phyloP scores from a whole-genome alignment of 768 basidiomycete species.

The Phaffia australis region DNA sequence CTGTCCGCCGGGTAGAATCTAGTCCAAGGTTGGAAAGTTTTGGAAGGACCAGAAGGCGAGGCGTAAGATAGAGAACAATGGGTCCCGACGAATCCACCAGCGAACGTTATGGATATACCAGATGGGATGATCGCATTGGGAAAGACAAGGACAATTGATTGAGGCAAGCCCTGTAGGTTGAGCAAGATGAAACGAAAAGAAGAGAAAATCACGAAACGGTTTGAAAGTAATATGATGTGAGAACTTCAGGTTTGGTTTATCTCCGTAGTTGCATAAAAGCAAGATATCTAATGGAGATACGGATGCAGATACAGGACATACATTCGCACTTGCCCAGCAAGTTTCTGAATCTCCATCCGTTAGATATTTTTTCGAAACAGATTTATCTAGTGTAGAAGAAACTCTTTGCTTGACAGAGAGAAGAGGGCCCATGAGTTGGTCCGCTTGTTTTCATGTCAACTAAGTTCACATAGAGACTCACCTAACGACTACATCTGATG shows the following conservation, averaged over 20 bases:
- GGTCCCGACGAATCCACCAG: slow-evolving; percentile 26
- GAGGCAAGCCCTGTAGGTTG: slow-evolving; percentile 22
- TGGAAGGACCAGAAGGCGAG: neutral
- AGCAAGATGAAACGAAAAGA: neutral
- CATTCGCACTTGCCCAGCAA: slow-evolving; percentile 25
- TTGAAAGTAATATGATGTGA: neutral
- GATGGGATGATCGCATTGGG: slow-evolving; percentile 6
- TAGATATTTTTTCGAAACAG: slow-evolving; percentile 24
- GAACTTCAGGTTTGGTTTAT: neutral
- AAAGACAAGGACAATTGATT: slow-evolving; percentile 20
- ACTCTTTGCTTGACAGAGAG: slow-evolving; percentile 15
- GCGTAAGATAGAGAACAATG: slow-evolving; percentile 18
- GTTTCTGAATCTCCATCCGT: slow-evolving; percentile 24
- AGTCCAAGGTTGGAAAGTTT: neutral
- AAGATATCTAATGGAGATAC: neutral
- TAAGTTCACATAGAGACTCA: no score
- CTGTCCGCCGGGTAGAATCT: slow-evolving; percentile 24
- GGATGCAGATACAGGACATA: neutral
- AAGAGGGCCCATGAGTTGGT: no score
- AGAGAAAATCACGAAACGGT: neutral
- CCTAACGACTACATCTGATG: slow-evolving; percentile 15
- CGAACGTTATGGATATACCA: slow-evolving; percentile 19
- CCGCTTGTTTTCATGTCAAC: no score
- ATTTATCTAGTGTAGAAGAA: slow-evolving; percentile 27
- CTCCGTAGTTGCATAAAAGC: neutral